phyloP scores from a whole-genome alignment of 352 stramenopile species.

The Globisporangium mamillatum region DNA sequence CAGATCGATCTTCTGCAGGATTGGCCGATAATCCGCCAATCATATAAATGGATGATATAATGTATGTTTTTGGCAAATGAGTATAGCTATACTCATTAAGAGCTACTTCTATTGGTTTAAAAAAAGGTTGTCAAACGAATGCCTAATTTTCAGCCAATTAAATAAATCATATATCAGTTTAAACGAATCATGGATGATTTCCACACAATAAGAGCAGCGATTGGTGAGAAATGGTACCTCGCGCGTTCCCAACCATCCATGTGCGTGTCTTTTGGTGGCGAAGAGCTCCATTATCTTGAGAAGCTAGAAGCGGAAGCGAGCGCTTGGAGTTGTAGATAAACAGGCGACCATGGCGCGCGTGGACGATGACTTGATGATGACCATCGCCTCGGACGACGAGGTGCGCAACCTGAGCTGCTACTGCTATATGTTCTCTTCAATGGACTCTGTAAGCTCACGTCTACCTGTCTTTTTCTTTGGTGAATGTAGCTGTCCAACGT shows the following conservation, averaged over 20 bases:
- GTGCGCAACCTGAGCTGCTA: slow-evolving; percentile 15
- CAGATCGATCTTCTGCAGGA: background rate
- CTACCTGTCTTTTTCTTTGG: background rate
- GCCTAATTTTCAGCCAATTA: background rate
- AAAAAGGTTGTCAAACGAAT: background rate
- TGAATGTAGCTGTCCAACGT: slow-evolving; percentile 43
- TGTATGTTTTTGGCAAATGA: slow-evolving; percentile 8
- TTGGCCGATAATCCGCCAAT: background rate
- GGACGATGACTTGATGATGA: slow-evolving; percentile 83
- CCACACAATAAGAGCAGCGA: background rate
- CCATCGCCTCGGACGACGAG: slow-evolving; percentile 86
- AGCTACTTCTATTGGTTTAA: background rate
- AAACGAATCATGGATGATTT: background rate
- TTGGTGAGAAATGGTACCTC: slow-evolving; percentile 12
- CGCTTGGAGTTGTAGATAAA: background rate
- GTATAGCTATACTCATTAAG: background rate
- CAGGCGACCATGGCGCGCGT: slow-evolving; percentile 25
- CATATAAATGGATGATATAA: background rate
- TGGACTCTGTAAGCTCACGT: background rate
- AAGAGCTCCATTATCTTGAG: slow-evolving; percentile 13
- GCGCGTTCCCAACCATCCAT: slow-evolving; percentile 21
- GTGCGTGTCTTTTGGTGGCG: slow-evolving; percentile 22
- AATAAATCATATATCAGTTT: background rate
- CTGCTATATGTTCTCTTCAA: background rate
- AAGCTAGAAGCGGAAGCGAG: slow-evolving; percentile 7